Conservation (phyloP, 371 early-diverging fungal species). For the Nematocida sp. region DNA sequence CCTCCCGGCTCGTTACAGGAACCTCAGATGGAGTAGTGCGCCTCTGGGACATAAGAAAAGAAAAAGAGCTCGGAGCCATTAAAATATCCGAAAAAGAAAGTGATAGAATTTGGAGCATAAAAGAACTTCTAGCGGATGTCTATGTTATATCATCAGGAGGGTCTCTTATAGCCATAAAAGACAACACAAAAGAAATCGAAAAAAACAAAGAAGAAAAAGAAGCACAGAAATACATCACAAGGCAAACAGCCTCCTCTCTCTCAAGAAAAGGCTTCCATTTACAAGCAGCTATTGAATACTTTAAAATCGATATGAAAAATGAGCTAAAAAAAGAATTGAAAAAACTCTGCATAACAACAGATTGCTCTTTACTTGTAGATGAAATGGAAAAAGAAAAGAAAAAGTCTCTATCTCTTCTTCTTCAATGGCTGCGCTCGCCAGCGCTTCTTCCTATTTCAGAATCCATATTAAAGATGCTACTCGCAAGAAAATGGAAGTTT, state of each 20-base stretch:
- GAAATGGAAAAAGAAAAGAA: not conserved
- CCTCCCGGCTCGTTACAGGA: constrained; percentile 24
- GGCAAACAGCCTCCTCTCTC: not conserved
- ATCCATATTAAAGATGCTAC: not conserved
- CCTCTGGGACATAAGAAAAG: constrained; percentile 18
- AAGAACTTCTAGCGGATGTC: not conserved
- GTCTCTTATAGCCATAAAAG: constrained; percentile 13
- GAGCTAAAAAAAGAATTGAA: constrained; percentile 5
- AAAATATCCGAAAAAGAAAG: constrained; percentile 19
- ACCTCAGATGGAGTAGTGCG: constrained; percentile 50
- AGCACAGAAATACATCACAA: constrained; percentile 21
- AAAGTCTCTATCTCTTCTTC: not conserved
- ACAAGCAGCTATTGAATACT: constrained; percentile 39
- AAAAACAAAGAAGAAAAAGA: constrained; percentile 34
- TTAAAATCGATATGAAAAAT: constrained; percentile 5
- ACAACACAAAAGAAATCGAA: constrained; percentile 42
- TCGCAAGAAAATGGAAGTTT: not conserved
- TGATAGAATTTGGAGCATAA: constrained; percentile 51
- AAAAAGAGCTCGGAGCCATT: constrained; percentile 43
- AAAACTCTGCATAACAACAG: not conserved
- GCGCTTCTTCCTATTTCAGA: constrained; percentile 10
- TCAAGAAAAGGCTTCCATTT: constrained; percentile 2
- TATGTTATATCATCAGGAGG: constrained; percentile 34
- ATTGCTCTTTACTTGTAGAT: constrained; percentile 10
- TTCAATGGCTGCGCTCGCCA: constrained; percentile 30